phyloP scores from a whole-genome alignment of 2,329 filamentous ascomycete genomes.

The Trichoderma sp. region DNA sequence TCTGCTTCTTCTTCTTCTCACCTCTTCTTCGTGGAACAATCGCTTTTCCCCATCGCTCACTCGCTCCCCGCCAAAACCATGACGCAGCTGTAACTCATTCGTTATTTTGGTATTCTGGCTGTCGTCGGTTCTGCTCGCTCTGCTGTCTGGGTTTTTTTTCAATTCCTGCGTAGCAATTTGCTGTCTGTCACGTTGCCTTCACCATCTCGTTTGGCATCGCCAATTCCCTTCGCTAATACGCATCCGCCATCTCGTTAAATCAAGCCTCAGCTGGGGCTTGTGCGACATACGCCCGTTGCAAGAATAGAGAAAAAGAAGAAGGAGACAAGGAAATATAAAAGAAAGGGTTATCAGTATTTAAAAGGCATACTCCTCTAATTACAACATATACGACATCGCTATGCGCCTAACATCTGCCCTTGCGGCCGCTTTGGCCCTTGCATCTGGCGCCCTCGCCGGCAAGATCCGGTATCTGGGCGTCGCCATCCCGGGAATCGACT shows the following conservation, averaged over 20 bases:
- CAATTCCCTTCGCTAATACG: constrained; percentile 2
- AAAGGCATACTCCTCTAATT: background rate
- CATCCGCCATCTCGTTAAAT: constrained; percentile 2
- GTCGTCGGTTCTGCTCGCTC: constrained; percentile 10
- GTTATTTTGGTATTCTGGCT: constrained; percentile 1
- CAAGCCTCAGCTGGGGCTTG: background rate
- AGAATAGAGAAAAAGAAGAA: background rate
- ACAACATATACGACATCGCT: background rate
- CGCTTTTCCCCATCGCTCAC: background rate
- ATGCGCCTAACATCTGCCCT: constrained; percentile 24
- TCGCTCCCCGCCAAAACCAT: background rate
- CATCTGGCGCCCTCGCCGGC: constrained; percentile 13
- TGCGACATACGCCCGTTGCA: background rate
- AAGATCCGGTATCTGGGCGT: constrained; percentile 38
- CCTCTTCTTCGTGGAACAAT: background rate
- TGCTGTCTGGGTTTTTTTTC: background rate
- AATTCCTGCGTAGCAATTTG: background rate
- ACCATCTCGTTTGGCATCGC: background rate
- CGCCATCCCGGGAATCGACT: constrained; percentile 51
- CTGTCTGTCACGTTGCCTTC: background rate
- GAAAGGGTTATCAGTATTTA: background rate
- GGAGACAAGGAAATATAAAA: background rate
- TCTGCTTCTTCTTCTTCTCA: background rate
- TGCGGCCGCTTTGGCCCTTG: constrained; percentile 24
- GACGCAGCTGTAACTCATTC: constrained; percentile 21